phyloP scores from a whole-genome alignment of 208 protist genomes.

The Acanthamoeba castellanii region DNA sequence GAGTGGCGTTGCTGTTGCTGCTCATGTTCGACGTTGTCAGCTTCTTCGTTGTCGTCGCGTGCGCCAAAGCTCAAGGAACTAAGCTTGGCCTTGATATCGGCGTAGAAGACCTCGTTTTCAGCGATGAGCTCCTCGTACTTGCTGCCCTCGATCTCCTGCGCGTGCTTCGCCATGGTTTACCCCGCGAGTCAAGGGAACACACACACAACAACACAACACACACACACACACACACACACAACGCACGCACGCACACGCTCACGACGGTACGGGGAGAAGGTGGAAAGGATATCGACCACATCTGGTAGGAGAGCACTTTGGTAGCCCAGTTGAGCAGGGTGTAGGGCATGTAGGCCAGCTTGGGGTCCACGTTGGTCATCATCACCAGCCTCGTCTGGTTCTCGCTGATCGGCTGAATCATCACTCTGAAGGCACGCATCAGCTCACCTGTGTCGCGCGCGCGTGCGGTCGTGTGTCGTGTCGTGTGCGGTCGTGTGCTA shows the following conservation, averaged over 20 bases:
- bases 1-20: background rate
- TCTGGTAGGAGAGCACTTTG: constrained; percentile 65
- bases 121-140: constrained; percentile 47
- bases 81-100: constrained; percentile 53
- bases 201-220: background rate
- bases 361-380: constrained; percentile 59
- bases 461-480: background rate
- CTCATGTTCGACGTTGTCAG: background rate
- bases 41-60: background rate
- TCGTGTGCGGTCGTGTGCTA: background rate
- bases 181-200: background rate
- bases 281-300: constrained; percentile 46
- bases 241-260: background rate
- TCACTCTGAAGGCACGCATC: background rate
- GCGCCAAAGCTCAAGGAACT: background rate
- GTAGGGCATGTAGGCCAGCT: constrained; percentile 53
- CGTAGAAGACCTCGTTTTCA: constrained; percentile 34
- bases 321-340: constrained; percentile 44
- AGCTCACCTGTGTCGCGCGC: no score
- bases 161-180: background rate
- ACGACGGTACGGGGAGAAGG: background rate
- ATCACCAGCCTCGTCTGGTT: background rate
- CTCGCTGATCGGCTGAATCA: constrained; percentile 25
- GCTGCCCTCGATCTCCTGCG: constrained; percentile 2
- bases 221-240: background rate